Conservation (phyloP, 192 early-diverging fungal genomes). For the Coemansia sp. region DNA sequence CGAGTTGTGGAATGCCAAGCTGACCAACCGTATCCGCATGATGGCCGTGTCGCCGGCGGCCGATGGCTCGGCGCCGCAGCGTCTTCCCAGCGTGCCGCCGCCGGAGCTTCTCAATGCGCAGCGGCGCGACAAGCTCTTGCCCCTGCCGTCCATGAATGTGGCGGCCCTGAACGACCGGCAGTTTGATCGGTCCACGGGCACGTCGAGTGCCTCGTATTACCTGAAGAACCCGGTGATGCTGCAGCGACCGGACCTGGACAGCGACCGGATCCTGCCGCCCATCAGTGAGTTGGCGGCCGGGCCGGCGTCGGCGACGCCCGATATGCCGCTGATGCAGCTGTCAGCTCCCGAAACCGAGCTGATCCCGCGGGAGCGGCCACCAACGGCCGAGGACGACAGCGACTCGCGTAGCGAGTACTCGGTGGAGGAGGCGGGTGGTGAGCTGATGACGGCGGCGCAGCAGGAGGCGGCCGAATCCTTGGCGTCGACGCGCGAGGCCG, state of each 20-base stretch:
- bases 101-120: constrained; percentile 27
- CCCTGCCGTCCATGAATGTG: constrained; percentile 28
- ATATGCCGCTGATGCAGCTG: not conserved
- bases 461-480: not conserved
- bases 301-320: not conserved
- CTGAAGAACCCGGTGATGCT: constrained; percentile 20
- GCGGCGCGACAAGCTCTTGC: constrained; percentile 23
- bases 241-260: constrained; percentile 2
- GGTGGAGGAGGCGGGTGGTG: constrained; percentile 1
- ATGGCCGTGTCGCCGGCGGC: constrained; percentile 43
- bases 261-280: not conserved
- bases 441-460: not conserved
- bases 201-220: constrained; percentile 33
- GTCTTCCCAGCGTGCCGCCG: constrained; percentile 34
- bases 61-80: constrained; percentile 39
- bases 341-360: not conserved
- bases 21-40: constrained; percentile 40
- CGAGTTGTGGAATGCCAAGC: constrained; percentile 26
- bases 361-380: not conserved
- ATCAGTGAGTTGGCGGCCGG: not conserved
- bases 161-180: constrained; percentile 19
- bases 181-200: constrained; percentile 23
- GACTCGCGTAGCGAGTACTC: not conserved
- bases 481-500: constrained; percentile 28
- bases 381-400: not conserved